A percentile compares a stretch with the other conserved stretches of the same genome.
These are phyloP conservation scores for Neofusicoccum ribis DNA, from an alignment of 2,329 filamentous ascomycete species.

Conservation along the genomic window DNA sequence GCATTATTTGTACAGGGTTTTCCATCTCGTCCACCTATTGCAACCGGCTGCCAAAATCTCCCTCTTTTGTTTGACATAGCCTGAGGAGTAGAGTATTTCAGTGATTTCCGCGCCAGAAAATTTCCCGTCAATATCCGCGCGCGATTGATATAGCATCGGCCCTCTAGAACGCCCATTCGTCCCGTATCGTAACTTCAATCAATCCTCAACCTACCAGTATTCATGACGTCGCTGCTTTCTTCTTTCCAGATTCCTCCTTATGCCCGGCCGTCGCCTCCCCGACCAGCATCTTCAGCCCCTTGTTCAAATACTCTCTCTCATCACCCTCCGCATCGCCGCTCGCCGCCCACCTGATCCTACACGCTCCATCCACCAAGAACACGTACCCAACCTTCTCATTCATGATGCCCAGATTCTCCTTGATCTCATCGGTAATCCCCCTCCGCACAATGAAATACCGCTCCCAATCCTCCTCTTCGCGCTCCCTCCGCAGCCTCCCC, in stretches of 20 bases:
- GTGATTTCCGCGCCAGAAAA: not conserved
- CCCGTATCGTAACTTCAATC: too few species aligned
- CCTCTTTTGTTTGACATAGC: not conserved
- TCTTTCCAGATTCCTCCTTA: slow-evolving; percentile 27
- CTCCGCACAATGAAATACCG: slow-evolving; percentile 62
- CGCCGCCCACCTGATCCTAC: slow-evolving; percentile 91
- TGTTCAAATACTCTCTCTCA: slow-evolving; percentile 68
- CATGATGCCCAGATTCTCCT: slow-evolving; percentile 66
- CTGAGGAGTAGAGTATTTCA: not conserved
- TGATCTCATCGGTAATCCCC: slow-evolving; percentile 57
- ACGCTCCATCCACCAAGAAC: slow-evolving; percentile 84
- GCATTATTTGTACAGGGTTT: slow-evolving; percentile 31
- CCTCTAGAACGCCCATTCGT: too few species aligned
- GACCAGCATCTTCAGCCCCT: slow-evolving; percentile 63
- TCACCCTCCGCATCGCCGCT: slow-evolving; percentile 67
- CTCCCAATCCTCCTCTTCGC: slow-evolving; percentile 53
- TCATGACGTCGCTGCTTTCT: not conserved
- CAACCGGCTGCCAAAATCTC: not conserved
- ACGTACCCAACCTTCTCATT: slow-evolving; percentile 94
- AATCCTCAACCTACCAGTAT: too few species aligned
- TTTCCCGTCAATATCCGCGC: too few species aligned
- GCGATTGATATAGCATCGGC: too few species aligned
- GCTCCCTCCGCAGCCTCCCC: slow-evolving; percentile 49
- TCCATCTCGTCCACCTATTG: slow-evolving; percentile 22
- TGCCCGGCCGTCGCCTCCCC: slow-evolving; percentile 47